Base-by-base conservation (phyloP, 1,284 basidiomycete genomes). In the Kwoniella shivajii region DNA sequence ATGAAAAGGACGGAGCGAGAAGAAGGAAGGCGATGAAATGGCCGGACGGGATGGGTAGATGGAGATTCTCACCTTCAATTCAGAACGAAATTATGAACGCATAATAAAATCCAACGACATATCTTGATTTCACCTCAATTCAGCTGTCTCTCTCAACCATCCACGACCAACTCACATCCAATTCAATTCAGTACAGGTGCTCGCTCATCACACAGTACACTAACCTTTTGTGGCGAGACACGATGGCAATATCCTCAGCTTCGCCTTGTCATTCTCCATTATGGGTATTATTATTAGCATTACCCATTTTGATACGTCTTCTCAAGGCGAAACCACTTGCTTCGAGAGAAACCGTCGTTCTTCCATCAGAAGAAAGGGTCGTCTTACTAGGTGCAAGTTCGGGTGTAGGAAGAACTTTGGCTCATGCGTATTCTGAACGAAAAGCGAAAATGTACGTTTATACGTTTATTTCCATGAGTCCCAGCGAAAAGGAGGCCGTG, bases 311-410 rank as follows among this genome's bases (percentile, higher is more conserved):
- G 24, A 44, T 69, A 4, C 51, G 36, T 3, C 57, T 70, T 6
- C 63, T 73, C 29, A 68, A 63, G 30, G 45, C 63, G 13, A 64
- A 57, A 30, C 53, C 58, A 7, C 62, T 63, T 0, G 71, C 71
- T 0, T 64, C 60, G 3, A 63, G 79, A 16, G 74, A 72, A 37
- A 62, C 60, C 29, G 49, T 73, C 50, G 64, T 84, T 51, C 65
- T 71, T 11, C 77, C 76, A 4, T 53, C 52, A 6, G 58, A 80
- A 7, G 90, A 93, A 69, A 84, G 88, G 1, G 87, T 93, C 6
- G 74, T 92, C 11, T 81, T 94, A 56, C 78, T 94, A 27, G 91
- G 92, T 16, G 90, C 88, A 1, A 88, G 88, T 6, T 87, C 86
- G 41, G 91, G 92, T 0, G 86, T 94, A n/a, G 92, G 92, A 2